A percentile compares a stretch with the other conserved stretches of the same genome.
Evolutionary conservation across 2,329 filamentous ascomycete genomes (phyloP).

Genomic region (Apiospora saccharicola): DNA sequence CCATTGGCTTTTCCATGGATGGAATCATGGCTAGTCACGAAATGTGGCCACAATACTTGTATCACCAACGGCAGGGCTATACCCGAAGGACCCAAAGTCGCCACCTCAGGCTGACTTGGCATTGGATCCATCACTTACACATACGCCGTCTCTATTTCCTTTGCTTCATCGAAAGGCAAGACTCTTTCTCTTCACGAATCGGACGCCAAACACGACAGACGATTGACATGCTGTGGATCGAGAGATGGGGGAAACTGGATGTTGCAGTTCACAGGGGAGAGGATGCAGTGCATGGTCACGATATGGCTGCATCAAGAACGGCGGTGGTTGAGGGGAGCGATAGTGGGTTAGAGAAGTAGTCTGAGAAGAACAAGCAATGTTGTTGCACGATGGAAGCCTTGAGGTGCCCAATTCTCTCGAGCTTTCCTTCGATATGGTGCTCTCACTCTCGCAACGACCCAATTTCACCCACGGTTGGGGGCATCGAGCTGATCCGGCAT

Average conservation of each 20-base stretch:
- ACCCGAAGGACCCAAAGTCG: not conserved
- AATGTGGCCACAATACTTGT: not conserved
- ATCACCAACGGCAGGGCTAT: conserved; percentile 3
- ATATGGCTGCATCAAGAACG: conserved; percentile 22
- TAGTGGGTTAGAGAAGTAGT: conserved; percentile 28
- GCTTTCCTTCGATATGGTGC: conserved; percentile 21
- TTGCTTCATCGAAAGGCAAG: conserved; percentile 16
- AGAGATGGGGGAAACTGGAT: conserved; percentile 15
- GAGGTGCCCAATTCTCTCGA: conserved; percentile 20
- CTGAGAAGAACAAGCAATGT: conserved; percentile 30
- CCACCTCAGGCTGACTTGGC: too few relatives aligned
- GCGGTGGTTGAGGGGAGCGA: conserved; percentile 24
- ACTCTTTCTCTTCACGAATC: conserved; percentile 24
- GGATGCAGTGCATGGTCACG: conserved; percentile 11
- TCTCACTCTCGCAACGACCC: conserved; percentile 19
- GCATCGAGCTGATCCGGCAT: not conserved
- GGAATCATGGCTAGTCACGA: not conserved
- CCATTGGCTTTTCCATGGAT: not conserved
- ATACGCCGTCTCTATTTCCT: conserved; percentile 13
- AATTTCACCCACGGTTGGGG: conserved; percentile 8
- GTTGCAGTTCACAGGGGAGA: conserved; percentile 23
- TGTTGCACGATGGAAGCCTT: conserved; percentile 27
- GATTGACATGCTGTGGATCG: conserved; percentile 24
- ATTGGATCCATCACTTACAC: conserved; percentile 14
- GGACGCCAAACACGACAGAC: conserved; percentile 19